Evolutionary conservation across 805 yeast genomes (phyloP), one percentile per base, ranked within the genome.

Genomic region (Cyberlindnera mycetangii): DNA sequence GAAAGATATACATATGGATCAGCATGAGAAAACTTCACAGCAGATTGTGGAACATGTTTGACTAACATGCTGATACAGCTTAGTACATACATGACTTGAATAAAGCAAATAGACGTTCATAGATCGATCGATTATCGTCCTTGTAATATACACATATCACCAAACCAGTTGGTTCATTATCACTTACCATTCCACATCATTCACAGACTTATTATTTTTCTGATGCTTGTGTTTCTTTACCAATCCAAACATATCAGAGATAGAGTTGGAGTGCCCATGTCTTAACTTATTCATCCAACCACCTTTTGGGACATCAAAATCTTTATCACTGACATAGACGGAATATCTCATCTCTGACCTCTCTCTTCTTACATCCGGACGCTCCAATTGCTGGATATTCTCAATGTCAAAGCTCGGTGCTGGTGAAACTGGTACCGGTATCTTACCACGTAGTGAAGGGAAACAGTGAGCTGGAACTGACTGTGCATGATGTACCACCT

Each of bases 41-140:
- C 58, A 56, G 39, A 57, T 57, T 28, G 48, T 56, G 30, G 59
- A 56, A 34, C 54, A 32, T 18, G 22, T 11, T n/a, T n/a, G n/a
- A n/a, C n/a, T n/a, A n/a, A n/a, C n/a, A n/a, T n/a, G n/a, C n/a
- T n/a, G n/a, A n/a, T n/a, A n/a, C n/a, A n/a, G n/a, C n/a, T n/a
- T n/a, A n/a, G n/a, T n/a, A n/a, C n/a, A n/a, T n/a, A n/a, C n/a
- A n/a, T n/a, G n/a, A n/a, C n/a, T n/a, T n/a, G n/a, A n/a, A n/a
- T n/a, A n/a, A n/a, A n/a, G n/a, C n/a, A n/a, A n/a, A n/a, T n/a
- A n/a, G n/a, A n/a, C n/a, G n/a, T n/a, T n/a, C n/a, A n/a, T n/a
- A n/a, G n/a, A n/a, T n/a, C n/a, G n/a, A n/a, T n/a, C n/a, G n/a
- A n/a, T n/a, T n/a, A n/a, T n/a, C n/a, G 28, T 25, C 14, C 28